Evolutionary conservation across 2,329 filamentous ascomycete species (phyloP).

Genomic region (Epichloe hybrida): DNA sequence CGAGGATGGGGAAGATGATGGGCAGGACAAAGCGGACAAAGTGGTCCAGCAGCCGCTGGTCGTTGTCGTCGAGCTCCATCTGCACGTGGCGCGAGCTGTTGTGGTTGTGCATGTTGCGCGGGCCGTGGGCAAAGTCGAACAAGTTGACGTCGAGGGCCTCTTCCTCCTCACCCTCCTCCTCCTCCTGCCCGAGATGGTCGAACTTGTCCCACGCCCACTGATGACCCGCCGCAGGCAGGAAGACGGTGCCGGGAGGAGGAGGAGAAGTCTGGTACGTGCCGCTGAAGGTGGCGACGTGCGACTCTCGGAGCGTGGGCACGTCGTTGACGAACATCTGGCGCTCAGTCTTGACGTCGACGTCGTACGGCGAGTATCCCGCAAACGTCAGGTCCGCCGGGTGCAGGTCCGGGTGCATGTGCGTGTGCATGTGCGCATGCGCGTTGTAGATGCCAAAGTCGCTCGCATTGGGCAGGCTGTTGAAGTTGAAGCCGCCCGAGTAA

Average conservation of each 20-base stretch:
- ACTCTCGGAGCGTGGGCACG: conserved; percentile 71
- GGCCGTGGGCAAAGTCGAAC: conserved; percentile 66
- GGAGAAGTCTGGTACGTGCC: conserved; percentile 79
- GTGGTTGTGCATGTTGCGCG: conserved; percentile 31
- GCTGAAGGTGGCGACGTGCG: conserved; percentile 81
- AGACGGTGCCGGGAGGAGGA: conserved; percentile 40
- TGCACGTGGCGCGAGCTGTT: conserved; percentile 46
- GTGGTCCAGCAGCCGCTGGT: conserved; percentile 77
- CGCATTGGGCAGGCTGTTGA: conserved; percentile 46
- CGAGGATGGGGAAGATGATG: conserved; percentile 81
- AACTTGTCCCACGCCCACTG: no score
- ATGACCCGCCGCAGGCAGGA: conserved; percentile 31
- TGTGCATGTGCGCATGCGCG: conserved; percentile 42
- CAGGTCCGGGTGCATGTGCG: conserved; percentile 43
- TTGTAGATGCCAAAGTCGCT: conserved; percentile 49
- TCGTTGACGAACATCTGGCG: conserved; percentile 89
- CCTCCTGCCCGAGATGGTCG: conserved; percentile 29
- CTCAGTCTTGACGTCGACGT: conserved; percentile 93
- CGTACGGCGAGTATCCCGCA: conserved; percentile 60
- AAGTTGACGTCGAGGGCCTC: conserved; percentile 61
- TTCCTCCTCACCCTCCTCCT: conserved; percentile 47
- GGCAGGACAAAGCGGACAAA: conserved; percentile 82
- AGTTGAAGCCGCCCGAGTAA: conserved; percentile 58
- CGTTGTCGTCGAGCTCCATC: conserved; percentile 75
- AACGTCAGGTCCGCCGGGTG: conserved; percentile 45